Evolutionary conservation across 371 early-diverging fungal species (phyloP), one percentile per base, ranked within the genome.

Genomic region (Dichotomocladium elegans): DNA sequence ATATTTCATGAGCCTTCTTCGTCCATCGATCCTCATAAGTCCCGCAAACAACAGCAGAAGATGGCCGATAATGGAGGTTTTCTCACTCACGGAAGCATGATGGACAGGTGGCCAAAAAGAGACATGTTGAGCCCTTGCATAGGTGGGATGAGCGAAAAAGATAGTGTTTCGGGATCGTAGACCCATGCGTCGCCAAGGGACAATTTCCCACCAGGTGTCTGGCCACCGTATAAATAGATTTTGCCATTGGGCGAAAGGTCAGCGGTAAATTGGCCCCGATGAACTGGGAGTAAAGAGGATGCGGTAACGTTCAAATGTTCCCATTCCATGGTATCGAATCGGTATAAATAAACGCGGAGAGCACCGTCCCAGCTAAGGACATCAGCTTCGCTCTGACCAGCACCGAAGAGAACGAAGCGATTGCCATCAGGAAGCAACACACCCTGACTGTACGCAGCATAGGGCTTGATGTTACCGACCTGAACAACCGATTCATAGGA

Each of bases 141-240:
- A 27, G 30, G 53, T 10, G 21, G 21, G 24, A 8, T 35, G 48
- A 10, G 1, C 49, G n/a, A 31, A 26, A 25, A 9, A 3, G 29
- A n/a, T 4, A 31, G 22, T 21, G 30, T 50, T 28, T 15, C 19
- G 10, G 50, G 44, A 57, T 57, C 45, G 30, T 41, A 57, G 10
- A 43, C 46, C 57, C 57, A 57, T 15, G 40, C 34, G 31, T 53
- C 53, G 53, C 12, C 19, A 41, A 12, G 12, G 8, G 24, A 8
- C 2, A 45, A 43, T 15, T 21, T 5, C 21, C 17, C 21, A 21
- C 21, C 9, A 21, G n/a, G 37, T 6, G 21, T 37, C 22, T n/a
- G 30, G 33, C 57, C 57, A 27, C 57, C 57, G 27, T 50, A 33
- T 22, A 57, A 43, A 26, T 57, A 57, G 9, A 57, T 43, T 35